These are phyloP conservation scores for Hemileccinum impolitum DNA, from an alignment of 768 basidiomycete genomes.

Conservation along the genomic window DNA sequence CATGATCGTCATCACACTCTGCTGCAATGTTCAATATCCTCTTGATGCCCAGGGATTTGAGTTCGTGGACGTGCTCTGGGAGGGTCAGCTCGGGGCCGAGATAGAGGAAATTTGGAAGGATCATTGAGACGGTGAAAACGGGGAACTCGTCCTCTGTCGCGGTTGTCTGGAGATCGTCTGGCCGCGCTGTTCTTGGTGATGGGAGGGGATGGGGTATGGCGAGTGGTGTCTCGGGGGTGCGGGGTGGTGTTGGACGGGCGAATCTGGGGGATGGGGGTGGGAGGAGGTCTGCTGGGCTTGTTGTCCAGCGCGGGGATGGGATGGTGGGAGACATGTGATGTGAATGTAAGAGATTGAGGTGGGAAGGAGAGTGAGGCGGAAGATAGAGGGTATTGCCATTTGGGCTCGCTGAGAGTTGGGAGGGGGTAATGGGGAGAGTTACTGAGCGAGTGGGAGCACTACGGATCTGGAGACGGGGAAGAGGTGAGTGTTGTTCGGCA, in stretches of 20 bases:
- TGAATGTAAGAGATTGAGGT: constrained; percentile 57
- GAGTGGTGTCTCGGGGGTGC: constrained; percentile 38
- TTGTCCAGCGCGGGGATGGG: constrained; percentile 42
- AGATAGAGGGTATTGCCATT: constrained; percentile 20
- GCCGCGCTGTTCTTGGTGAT: constrained; percentile 63
- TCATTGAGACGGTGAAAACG: constrained; percentile 81
- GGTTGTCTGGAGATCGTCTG: constrained; percentile 36
- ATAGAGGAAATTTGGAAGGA: constrained; percentile 87
- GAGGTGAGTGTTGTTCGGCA: constrained; percentile 37
- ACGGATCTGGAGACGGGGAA: constrained; percentile 60
- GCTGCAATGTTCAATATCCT: constrained; percentile 88
- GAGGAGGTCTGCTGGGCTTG: constrained; percentile 36
- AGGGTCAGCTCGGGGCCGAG: constrained; percentile 84
- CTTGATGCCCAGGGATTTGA: constrained; percentile 74
- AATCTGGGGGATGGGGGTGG: constrained; percentile 30
- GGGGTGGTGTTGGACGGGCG: constrained; percentile 32
- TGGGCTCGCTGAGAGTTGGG: constrained; percentile 17
- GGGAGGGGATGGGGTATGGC: constrained; percentile 27
- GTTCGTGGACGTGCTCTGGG: constrained; percentile 69
- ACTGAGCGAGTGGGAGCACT: constrained; percentile 56
- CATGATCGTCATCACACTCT: constrained; percentile 86
- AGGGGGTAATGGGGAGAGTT: constrained; percentile 50
- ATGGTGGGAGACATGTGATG: constrained; percentile 51
- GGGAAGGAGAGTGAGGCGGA: constrained; percentile 51
- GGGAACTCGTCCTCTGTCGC: constrained; percentile 49